Percentiles rank a stretch among this genome's conserved stretches.
These are phyloP conservation scores for Aspergillus melleus DNA, from an alignment of 2,329 filamentous ascomycete genomes.

Conservation along the genomic window DNA sequence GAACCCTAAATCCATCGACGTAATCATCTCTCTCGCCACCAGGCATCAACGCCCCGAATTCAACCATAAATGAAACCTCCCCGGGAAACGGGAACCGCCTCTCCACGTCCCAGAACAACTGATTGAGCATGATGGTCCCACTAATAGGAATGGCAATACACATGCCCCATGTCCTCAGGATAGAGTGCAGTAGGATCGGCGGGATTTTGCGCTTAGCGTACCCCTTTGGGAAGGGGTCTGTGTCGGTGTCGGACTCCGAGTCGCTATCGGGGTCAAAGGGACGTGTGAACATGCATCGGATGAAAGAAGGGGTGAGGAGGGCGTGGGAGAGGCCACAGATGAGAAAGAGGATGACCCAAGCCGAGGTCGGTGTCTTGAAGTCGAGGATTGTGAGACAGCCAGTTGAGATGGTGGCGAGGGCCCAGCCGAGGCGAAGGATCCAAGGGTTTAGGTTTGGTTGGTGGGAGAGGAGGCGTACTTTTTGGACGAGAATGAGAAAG, in stretches of 20 bases:
- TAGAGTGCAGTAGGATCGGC: slow-evolving; percentile 40
- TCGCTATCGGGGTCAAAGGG: not conserved
- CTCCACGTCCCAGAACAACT: slow-evolving; percentile 29
- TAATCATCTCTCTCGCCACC: slow-evolving; percentile 18
- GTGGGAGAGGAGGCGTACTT: slow-evolving; percentile 6
- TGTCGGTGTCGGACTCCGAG: not conserved
- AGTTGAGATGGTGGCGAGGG: slow-evolving; percentile 34
- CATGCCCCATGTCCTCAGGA: slow-evolving; percentile 46
- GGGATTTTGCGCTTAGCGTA: not conserved
- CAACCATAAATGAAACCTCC: slow-evolving; percentile 2
- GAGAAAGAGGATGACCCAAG: slow-evolving; percentile 40
- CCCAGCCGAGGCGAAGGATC: slow-evolving; percentile 47
- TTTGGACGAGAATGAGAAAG: slow-evolving; percentile 20
- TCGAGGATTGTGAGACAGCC: slow-evolving; percentile 42
- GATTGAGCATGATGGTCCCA: slow-evolving; percentile 44
- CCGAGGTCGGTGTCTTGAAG: slow-evolving; percentile 30
- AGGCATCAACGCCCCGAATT: not conserved
- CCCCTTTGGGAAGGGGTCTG: not conserved
- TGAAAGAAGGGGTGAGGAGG: slow-evolving; percentile 42
- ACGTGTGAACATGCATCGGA: slow-evolving; percentile 37
- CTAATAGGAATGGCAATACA: slow-evolving; percentile 45
- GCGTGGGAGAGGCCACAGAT: slow-evolving; percentile 45
- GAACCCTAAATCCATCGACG: slow-evolving; percentile 21
- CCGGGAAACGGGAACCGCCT: slow-evolving; percentile 5
- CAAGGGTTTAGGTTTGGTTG: slow-evolving; percentile 32